These are phyloP conservation scores for Candida koratica DNA, from an alignment of 805 yeast species.

Conservation along the genomic window DNA sequence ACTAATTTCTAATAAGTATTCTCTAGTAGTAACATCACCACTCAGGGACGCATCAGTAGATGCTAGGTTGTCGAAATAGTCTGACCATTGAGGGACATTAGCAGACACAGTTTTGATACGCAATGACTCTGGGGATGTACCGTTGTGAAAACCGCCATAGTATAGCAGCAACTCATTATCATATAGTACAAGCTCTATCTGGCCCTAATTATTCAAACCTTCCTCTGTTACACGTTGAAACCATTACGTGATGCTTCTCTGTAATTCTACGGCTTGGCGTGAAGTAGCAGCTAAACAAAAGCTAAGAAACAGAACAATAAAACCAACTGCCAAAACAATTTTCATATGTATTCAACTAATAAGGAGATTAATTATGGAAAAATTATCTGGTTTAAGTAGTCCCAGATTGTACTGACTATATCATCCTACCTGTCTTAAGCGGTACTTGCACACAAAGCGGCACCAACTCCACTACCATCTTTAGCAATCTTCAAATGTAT, in stretches of 20 bases:
- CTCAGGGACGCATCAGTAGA: not conserved
- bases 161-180: not conserved
- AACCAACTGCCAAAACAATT: not conserved
- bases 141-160: not conserved
- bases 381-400: no score
- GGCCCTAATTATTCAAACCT: not conserved
- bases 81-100: not conserved
- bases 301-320: not conserved
- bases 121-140: not conserved
- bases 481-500: slow-evolving; percentile 77
- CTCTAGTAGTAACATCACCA: not conserved
- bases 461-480: slow-evolving; percentile 97
- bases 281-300: not conserved
- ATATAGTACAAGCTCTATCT: not conserved
- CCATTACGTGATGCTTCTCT: slow-evolving; percentile 1
- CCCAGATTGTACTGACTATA: not conserved
- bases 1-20: not conserved
- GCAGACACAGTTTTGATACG: not conserved
- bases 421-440: slow-evolving; percentile 10
- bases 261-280: not conserved
- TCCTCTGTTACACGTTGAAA: slow-evolving; percentile 1
- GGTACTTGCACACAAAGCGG: slow-evolving; percentile 79
- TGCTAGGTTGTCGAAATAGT: not conserved
- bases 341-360: not conserved
- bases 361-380: not conserved